Percentiles rank a stretch among this genome's conserved stretches.
Evolutionary conservation across 768 basidiomycete genomes (phyloP).

Genomic region (Auricularia cornea): DNA sequence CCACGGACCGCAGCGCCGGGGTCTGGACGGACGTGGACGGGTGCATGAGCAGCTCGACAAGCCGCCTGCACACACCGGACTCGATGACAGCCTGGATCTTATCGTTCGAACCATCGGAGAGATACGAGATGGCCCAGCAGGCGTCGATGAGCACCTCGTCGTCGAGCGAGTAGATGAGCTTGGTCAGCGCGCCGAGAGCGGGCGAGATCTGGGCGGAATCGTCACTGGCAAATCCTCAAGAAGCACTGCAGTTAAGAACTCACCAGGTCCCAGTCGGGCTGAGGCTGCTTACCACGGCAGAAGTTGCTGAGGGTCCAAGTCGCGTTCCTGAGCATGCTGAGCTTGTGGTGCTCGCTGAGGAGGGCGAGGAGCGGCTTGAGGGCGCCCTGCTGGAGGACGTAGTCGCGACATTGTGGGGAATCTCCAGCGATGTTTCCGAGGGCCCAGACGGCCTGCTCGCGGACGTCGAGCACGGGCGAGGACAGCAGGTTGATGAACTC

Average conservation of each 20-base stretch:
- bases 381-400: slow-evolving; percentile 84
- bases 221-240: slow-evolving; percentile 12
- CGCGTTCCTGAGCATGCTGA: slow-evolving; percentile 54
- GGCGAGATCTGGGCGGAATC: slow-evolving; percentile 54
- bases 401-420: slow-evolving; percentile 94
- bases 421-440: slow-evolving; percentile 99
- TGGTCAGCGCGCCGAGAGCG: slow-evolving; percentile 35
- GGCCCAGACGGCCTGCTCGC: slow-evolving; percentile 99
- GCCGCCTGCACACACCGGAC: slow-evolving; percentile 34
- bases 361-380: slow-evolving; percentile 84
- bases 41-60: slow-evolving; percentile 37
- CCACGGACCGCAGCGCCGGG: slow-evolving; percentile 94
- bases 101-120: slow-evolving; percentile 34
- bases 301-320: slow-evolving; percentile 99
- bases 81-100: slow-evolving; percentile 42
- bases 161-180: slow-evolving; percentile 40
- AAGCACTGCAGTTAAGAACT: slow-evolving; percentile 19
- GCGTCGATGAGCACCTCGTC: slow-evolving; percentile 40
- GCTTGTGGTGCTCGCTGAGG: slow-evolving; percentile 90
- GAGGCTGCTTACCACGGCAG: slow-evolving; percentile 95
- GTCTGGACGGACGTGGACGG: slow-evolving; percentile 81
- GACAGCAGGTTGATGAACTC: slow-evolving; percentile 92
- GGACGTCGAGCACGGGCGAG: slow-evolving; percentile 76
- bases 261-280: slow-evolving; percentile 96
- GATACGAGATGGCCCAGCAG: slow-evolving; percentile 41